phyloP scores from a whole-genome alignment of 345 rosid genomes.

The Brassica napus region DNA sequence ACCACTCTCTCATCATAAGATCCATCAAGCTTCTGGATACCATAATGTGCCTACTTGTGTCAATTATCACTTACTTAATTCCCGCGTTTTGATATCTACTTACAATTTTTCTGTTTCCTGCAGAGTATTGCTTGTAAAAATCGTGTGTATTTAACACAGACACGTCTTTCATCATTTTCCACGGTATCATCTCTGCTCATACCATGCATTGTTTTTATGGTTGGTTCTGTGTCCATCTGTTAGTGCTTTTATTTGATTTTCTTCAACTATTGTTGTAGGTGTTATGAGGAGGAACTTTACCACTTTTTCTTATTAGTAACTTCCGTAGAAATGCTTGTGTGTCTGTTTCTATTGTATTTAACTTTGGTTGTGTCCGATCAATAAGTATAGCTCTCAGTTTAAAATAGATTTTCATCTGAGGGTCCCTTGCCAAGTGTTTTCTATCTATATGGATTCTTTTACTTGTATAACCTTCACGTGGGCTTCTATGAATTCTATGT shows the following conservation, averaged over 20 bases:
- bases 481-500: neutral
- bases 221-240: neutral
- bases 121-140: conserved; percentile 49
- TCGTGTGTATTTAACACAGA: conserved; percentile 44
- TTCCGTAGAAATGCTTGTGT: neutral
- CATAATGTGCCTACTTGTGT: conserved; percentile 34
- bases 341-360: neutral
- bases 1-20: conserved; percentile 48
- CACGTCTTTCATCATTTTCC: conserved; percentile 56
- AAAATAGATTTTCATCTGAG: neutral
- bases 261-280: neutral
- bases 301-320: neutral
- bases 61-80: neutral
- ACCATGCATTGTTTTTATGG: conserved; percentile 11
- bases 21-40: conserved; percentile 42
- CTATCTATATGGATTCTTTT: neutral
- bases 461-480: conserved; percentile 1
- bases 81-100: neutral
- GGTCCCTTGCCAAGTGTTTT: neutral
- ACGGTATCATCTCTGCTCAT: conserved; percentile 52
- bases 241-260: conserved; percentile 2
- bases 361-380: neutral
- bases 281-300: neutral
- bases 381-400: neutral
- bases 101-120: neutral